Evolutionary conservation across 306 rosid genomes (phyloP).

Genomic region (Corylus americana): DNA sequence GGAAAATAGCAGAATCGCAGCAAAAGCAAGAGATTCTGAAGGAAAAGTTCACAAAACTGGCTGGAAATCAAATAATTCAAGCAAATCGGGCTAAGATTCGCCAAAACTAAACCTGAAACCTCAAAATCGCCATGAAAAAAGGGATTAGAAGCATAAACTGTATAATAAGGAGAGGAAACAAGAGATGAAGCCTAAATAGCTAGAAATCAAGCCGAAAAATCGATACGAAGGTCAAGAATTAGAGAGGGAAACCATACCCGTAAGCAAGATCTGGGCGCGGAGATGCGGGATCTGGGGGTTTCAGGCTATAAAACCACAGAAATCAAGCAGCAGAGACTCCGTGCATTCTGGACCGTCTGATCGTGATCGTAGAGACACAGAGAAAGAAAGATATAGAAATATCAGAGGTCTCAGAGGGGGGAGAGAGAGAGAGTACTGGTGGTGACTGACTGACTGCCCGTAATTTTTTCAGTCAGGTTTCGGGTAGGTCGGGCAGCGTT

Average conservation of each 20-base stretch:
- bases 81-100: background rate
- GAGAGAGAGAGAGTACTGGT: constrained; percentile 44
- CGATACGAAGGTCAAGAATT: constrained; percentile 9
- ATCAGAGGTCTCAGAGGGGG: constrained; percentile 40
- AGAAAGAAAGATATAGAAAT: constrained; percentile 54
- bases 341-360: constrained; percentile 68
- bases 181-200: background rate
- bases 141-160: constrained; percentile 4
- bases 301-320: constrained; percentile 46
- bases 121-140: constrained; percentile 4
- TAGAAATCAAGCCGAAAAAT: background rate
- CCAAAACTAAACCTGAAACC: background rate
- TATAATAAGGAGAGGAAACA: constrained; percentile 2
- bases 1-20: background rate
- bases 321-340: constrained; percentile 41
- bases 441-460: constrained; percentile 55
- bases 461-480: constrained; percentile 52
- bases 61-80: constrained; percentile 4
- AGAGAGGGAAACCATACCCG: constrained; percentile 45
- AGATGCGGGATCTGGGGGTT: constrained; percentile 50
- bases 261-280: constrained; percentile 49
- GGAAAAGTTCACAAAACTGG: constrained; percentile 1
- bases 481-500: constrained; percentile 68
- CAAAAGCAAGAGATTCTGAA: background rate
- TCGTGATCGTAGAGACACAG: constrained; percentile 57